These are phyloP conservation scores for Amoeboradix gromovi DNA, from an alignment of 371 early-diverging fungal genomes.

Conservation along the genomic window DNA sequence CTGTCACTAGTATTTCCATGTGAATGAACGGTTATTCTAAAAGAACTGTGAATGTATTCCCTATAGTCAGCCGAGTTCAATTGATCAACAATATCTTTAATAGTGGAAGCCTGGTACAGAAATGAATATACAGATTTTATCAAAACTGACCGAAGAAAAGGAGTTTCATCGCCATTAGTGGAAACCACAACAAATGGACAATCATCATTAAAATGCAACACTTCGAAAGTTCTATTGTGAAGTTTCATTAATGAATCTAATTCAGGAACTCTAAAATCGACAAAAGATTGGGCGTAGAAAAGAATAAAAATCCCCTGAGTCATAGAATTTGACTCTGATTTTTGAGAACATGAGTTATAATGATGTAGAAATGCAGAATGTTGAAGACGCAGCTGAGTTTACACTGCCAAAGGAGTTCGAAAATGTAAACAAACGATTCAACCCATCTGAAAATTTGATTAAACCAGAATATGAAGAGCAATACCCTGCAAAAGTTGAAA, in stretches of 20 bases:
- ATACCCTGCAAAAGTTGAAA: neutral
- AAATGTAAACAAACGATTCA: neutral
- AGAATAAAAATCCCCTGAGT: neutral
- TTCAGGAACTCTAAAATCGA: neutral
- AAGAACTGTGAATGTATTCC: neutral
- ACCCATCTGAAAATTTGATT: neutral
- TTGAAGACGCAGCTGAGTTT: too few relatives aligned
- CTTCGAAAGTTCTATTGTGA: neutral
- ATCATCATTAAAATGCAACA: neutral
- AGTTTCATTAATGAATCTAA: neutral
- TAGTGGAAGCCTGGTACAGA: neutral
- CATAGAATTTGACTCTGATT: neutral
- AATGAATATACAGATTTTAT: neutral
- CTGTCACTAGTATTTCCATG: neutral
- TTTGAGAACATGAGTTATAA: too few relatives aligned
- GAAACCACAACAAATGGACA: neutral
- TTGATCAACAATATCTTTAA: neutral
- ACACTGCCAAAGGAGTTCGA: neutral
- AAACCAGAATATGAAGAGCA: conserved; percentile 2
- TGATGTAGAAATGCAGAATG: too few relatives aligned
- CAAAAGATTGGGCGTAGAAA: neutral
- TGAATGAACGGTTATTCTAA: neutral
- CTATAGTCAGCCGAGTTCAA: neutral
- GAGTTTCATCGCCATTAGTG: neutral
- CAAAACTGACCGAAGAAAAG: neutral